Conservation (phyloP, 2,329 filamentous ascomycete genomes). For the Calonectria henricotiae region DNA sequence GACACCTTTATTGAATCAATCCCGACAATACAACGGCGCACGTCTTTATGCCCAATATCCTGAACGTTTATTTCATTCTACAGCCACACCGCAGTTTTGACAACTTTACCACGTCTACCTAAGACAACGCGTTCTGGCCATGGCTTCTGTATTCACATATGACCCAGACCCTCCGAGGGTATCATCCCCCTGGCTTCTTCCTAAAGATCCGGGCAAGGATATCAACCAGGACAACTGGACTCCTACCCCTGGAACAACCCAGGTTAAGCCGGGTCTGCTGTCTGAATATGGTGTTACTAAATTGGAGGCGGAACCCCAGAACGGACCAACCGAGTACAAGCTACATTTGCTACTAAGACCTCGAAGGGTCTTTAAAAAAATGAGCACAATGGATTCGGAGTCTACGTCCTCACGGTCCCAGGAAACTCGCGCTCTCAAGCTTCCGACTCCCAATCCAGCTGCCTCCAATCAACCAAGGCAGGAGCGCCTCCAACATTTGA, state of each 20-base stretch:
- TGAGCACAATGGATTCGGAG: constrained; percentile 71
- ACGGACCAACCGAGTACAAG: constrained; percentile 97
- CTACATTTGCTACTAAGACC: constrained; percentile 89
- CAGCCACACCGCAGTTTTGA: constrained; percentile 15
- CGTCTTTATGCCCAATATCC: constrained; percentile 43
- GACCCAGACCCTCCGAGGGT: constrained; percentile 90
- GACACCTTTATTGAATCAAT: constrained; percentile 36
- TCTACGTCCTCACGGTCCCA: constrained; percentile 16
- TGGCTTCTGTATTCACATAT: constrained; percentile 98
- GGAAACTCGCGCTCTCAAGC: constrained; percentile 38
- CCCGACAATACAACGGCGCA: constrained; percentile 35
- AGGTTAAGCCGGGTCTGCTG: constrained; percentile 60
- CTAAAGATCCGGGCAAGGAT: constrained; percentile 63
- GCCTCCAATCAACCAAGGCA: constrained; percentile 81
- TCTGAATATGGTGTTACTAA: constrained; percentile 80
- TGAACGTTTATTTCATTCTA: constrained; percentile 27
- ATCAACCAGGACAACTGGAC: constrained; percentile 50
- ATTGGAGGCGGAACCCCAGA: constrained; percentile 91
- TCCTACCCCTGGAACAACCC: constrained; percentile 49
- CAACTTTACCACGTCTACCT: constrained; percentile 62
- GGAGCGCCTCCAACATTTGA: constrained; percentile 89
- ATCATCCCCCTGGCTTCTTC: constrained; percentile 88
- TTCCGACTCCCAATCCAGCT: constrained; percentile 55
- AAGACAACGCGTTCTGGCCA: constrained; percentile 57
- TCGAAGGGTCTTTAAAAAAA: constrained; percentile 80